These are phyloP conservation scores for Chloris gayana DNA, from an alignment of 176 grass and related monocot genomes.

Conservation along the genomic window DNA sequence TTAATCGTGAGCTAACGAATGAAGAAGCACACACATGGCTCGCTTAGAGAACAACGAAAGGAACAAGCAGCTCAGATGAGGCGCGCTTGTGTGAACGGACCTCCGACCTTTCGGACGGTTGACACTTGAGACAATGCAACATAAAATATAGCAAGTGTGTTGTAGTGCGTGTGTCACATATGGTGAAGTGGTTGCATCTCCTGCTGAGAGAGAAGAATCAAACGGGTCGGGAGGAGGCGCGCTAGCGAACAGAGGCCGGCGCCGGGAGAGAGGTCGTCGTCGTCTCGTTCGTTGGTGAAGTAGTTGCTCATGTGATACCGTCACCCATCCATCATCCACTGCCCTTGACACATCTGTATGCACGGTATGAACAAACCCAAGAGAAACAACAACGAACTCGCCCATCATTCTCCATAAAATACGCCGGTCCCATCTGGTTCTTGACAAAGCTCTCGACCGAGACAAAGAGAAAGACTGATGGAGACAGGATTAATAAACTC, in stretches of 20 bases:
- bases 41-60: too few species aligned
- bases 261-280: not conserved
- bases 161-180: not conserved
- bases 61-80: too few species aligned
- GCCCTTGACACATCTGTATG: conserved; percentile 27
- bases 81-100: not conserved
- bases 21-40: not conserved
- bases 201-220: not conserved
- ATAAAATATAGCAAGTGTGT: conserved; percentile 48
- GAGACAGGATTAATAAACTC: conserved; percentile 15
- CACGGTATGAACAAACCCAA: conserved; percentile 28
- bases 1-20: not conserved
- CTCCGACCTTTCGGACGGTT: not conserved
- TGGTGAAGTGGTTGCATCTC: conserved; percentile 36
- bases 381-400: conserved; percentile 50
- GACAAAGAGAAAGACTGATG: conserved; percentile 31
- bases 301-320: conserved; percentile 52
- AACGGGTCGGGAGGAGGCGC: not conserved
- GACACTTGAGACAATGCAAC: conserved; percentile 7
- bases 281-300: conserved; percentile 37
- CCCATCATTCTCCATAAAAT: conserved; percentile 58
- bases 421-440: conserved; percentile 5
- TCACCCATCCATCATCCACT: not conserved
- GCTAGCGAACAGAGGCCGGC: conserved; percentile 4
- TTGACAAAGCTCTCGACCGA: conserved; percentile 22